Evolutionary conservation across 2,329 filamentous ascomycete genomes (phyloP), one percentile per base, ranked within the genome.

Genomic region (Teratosphaeriaceae sp.): DNA sequence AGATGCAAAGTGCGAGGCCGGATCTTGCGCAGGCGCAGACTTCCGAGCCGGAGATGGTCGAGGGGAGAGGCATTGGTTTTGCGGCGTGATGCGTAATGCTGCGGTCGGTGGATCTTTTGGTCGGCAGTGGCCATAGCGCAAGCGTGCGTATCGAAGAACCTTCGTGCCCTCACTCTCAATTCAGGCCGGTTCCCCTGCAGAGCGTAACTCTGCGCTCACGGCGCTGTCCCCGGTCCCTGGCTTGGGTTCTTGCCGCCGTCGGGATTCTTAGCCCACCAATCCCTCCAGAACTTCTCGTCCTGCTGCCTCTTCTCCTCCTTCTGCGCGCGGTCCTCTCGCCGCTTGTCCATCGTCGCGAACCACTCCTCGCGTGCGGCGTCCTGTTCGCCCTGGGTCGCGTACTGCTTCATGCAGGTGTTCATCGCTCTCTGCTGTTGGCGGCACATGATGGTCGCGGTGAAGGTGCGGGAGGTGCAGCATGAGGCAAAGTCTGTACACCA

Each of bases 301-400:
- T 67, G 57, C 47, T 57, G 53, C 49, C 68, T 65, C 55, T 65
- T 63, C 47, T 58, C 52, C 51, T 69, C 70, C 48, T 70, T 67
- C 49, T 75, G 73, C 64, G 88, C 82, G 27, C 80, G 70, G 64
- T 84, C 79, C 44, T 70, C 70, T 55, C 80, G 76, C 43, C 89
- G 75, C 68, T 88, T 79, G 55, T 86, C 73, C 40, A 86, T 76
- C 50, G 78, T 75, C 40, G 80, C 79, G 65, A 97, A 97, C 92
- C 92, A 98, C 63, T 97, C 88, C 65, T 88, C 85, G 40, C 92
- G 75, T 50, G 92, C 92, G 19, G 80, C 81, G 68, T 98, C 92
- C 65, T 94, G 78, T 63, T 94, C 87, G 42, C 77, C 80, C 50
- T 82, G 85, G 51, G 86, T 94, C 43, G 90, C 89, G 69, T 94